These are phyloP conservation scores for Nitzschia inconspicua DNA, from an alignment of 108 stramenopile genomes.

Conservation along the genomic window DNA sequence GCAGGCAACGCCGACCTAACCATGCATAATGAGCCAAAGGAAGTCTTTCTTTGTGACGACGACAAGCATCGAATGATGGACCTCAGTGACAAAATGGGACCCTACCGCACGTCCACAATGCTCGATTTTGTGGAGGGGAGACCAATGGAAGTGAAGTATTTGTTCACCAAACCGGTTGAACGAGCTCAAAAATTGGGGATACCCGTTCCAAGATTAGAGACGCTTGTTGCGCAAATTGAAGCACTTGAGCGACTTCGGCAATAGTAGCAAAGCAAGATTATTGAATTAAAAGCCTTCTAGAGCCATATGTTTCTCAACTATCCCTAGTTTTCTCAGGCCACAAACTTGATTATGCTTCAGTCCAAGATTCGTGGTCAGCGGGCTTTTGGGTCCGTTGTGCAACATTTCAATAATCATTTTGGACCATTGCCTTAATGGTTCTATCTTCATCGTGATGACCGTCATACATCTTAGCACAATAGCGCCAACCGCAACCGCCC, in stretches of 20 bases:
- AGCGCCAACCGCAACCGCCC: too few species aligned
- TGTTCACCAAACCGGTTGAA: conserved; percentile 73
- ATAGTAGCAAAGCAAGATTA: neutral
- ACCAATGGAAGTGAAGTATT: conserved; percentile 81
- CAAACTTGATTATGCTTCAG: too few species aligned
- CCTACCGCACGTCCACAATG: conserved; percentile 79
- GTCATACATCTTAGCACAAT: too few species aligned
- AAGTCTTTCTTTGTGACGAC: conserved; percentile 21
- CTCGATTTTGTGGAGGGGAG: conserved; percentile 65
- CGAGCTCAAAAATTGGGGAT: conserved; percentile 58
- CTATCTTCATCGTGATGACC: too few species aligned
- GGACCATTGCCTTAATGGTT: too few species aligned
- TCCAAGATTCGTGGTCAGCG: too few species aligned
- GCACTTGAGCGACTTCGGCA: conserved; percentile 48
- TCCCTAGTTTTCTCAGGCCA: too few species aligned
- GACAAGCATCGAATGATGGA: conserved; percentile 67
- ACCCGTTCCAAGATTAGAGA: conserved; percentile 66
- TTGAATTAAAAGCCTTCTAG: neutral
- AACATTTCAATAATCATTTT: too few species aligned
- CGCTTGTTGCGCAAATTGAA: conserved; percentile 68
- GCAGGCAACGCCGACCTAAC: conserved; percentile 76
- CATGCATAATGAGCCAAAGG: conserved; percentile 31
- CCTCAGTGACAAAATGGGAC: conserved; percentile 71
- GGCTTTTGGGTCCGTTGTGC: too few species aligned
- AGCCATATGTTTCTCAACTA: too few species aligned